Evolutionary conservation across 768 basidiomycete species (phyloP), one percentile per base, ranked within the genome.

Genomic region (Pleurotus salmoneostramineus): DNA sequence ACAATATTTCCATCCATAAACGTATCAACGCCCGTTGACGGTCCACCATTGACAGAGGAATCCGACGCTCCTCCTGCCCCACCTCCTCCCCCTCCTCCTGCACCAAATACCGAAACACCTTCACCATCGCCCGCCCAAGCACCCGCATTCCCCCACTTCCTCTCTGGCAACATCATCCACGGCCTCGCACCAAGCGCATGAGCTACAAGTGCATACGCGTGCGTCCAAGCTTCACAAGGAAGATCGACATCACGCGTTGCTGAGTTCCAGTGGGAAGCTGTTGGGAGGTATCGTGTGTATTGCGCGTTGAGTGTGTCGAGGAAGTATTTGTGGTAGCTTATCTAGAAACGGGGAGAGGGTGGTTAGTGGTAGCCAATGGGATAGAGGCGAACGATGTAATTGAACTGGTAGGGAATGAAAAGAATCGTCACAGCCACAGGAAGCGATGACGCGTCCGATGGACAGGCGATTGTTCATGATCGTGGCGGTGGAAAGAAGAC

Each of bases 211-310:
- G 34, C 50, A 34, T 37, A 51, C 12, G 34, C 50, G 14, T 35
- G n/a, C 7, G 52, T 43, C 52, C 52, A 55, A 1, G 40, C 37
- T 15, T 55, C 52, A n/a, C 52, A 55, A 2, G 52, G 52, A 5
- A 55, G 52, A 43, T 55, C 52, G 21, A 55, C 40, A 15, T 55
- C 52, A 14, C 52, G 52, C 11, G 52, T 42, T 14, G 52, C 27
- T 36, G 36, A 31, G 12, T 55, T 55, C 52, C 52, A 55, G 17
- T 55, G 52, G 2, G 12, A 31, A n/a, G 52, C 31, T 17, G 52
- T 55, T 3, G 52, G 52, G 6, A 40, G 8, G 17, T 55, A 55
- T 17, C 15, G 52, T 12, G 40, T n/a, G 40, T 49, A 49, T 34
- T 49, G 10, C 8, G 21, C 33, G 33, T 49, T 49, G 48, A 49